Conservation (phyloP, 306 rosid species). For the Trifolium subterraneum region DNA sequence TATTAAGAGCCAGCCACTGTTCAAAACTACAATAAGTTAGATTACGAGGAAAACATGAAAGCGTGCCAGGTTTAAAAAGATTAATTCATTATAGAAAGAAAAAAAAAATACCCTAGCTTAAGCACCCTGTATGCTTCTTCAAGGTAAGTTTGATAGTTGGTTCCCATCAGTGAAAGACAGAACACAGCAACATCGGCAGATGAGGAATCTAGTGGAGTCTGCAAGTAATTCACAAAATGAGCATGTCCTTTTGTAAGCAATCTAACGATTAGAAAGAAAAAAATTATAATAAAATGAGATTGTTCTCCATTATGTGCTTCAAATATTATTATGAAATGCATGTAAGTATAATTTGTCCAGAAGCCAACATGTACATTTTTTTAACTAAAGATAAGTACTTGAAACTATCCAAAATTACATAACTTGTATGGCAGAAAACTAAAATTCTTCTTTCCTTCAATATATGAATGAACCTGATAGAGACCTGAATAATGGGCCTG, state of each 20-base stretch:
- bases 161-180: slow-evolving; percentile 95
- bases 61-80: background rate
- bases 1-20: slow-evolving; percentile 91
- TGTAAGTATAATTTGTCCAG: too few relatives aligned
- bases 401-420: too few relatives aligned
- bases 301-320: background rate
- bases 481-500: background rate
- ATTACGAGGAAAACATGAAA: background rate
- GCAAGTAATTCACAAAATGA: background rate
- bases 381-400: too few relatives aligned
- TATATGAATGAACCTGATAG: background rate
- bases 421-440: background rate
- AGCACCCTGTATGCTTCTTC: slow-evolving; percentile 84
- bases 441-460: background rate
- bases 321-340: too few relatives aligned
- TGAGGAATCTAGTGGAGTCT: slow-evolving; percentile 60
- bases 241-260: background rate
- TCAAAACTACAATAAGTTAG: slow-evolving; percentile 39
- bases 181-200: slow-evolving; percentile 85
- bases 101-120: slow-evolving; percentile 53
- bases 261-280: background rate
- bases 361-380: too few relatives aligned
- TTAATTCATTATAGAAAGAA: background rate
- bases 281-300: background rate
- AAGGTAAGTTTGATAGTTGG: slow-evolving; percentile 70